These are phyloP conservation scores for Tilletia setariae DNA, from an alignment of 1,284 basidiomycete species.

Conservation along the genomic window DNA sequence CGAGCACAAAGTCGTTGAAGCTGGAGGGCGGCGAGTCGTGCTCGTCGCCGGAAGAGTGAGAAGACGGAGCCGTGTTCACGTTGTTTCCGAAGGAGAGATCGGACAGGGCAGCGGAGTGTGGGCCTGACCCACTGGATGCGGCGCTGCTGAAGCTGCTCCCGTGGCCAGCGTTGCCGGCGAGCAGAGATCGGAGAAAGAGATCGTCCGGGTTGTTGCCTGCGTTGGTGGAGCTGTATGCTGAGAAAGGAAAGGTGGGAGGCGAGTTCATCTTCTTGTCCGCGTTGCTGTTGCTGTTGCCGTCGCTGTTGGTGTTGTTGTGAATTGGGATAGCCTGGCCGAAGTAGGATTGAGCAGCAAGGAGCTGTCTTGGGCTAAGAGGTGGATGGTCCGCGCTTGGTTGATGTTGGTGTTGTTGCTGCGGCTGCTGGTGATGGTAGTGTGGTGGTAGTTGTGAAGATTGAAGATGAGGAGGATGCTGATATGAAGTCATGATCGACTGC, in stretches of 20 bases:
- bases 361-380: slow-evolving; percentile 12
- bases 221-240: not conserved
- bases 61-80: too few species aligned
- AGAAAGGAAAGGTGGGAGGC: not conserved
- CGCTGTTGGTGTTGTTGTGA: slow-evolving; percentile 18
- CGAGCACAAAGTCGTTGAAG: slow-evolving; percentile 42
- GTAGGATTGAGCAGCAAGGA: slow-evolving; percentile 26
- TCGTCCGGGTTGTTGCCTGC: not conserved
- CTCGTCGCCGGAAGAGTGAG: slow-evolving; percentile 30
- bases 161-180: not conserved
- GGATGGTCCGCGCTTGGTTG: not conserved
- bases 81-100: not conserved
- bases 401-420: not conserved
- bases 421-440: not conserved
- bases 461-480: not conserved
- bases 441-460: not conserved
- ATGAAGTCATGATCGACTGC: not conserved
- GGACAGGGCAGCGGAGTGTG: slow-evolving; percentile 20
- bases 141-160: slow-evolving; percentile 24
- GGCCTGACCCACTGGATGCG: too few species aligned
- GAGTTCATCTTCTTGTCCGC: slow-evolving; percentile 17
- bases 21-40: slow-evolving; percentile 34
- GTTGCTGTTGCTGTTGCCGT: slow-evolving; percentile 19
- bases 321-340: slow-evolving; percentile 17
- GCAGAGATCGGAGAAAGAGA: slow-evolving; percentile 5